Base-by-base conservation (phyloP, 2,329 filamentous ascomycete genomes). In the Aspergillus floridensis region DNA sequence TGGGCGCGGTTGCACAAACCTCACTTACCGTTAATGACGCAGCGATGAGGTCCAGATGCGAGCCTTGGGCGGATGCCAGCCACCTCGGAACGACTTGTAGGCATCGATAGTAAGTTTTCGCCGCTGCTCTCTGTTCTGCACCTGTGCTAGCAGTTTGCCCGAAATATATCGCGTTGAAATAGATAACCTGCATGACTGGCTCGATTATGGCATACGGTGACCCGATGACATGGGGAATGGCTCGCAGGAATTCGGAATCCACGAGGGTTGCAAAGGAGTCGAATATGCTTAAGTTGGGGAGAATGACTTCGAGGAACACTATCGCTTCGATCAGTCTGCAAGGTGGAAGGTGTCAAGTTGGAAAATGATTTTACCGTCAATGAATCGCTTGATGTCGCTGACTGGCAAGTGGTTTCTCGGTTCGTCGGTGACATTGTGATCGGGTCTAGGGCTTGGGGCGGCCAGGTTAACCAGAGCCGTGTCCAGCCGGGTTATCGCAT, bases 41-140 rank as follows among this genome's bases (percentile, higher is more conserved):
- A n/a, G 57, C 57, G 47, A 59, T 32, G 2, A 59, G 22, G 35
- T 59, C 57, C 6, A 59, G 14, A 8, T 46, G 16, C 16, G 57
- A 50, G 3, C 57, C 53, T 11, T 47, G n/a, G 1, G 57, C 53
- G 4, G 57, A 56, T 14, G 55, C 48, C 5, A 55, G 47, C 57
- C 57, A 59, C 19, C 32, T 46, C 6, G 26, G 57, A 19, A 50
- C 47, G 4, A 19, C 19, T 29, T 53, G 49, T 0, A 58, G 29
- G 21, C 56, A 53, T 5, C 32, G 24, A 16, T 58, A 58, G 49
- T 58, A 58, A 19, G 56, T 58, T n/a, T 47, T 31, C 6, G 24
- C 38, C 14, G 29, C 35, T 12, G 35, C 5, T 8, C 26, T 41
- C 12, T 38, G 19, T 44, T 58, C 49, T 7, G 12, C 41, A 6